Evolutionary conservation across 2,329 filamentous ascomycete genomes (phyloP), one percentile per base, ranked within the genome.

Genomic region (Orbilia javanica): DNA sequence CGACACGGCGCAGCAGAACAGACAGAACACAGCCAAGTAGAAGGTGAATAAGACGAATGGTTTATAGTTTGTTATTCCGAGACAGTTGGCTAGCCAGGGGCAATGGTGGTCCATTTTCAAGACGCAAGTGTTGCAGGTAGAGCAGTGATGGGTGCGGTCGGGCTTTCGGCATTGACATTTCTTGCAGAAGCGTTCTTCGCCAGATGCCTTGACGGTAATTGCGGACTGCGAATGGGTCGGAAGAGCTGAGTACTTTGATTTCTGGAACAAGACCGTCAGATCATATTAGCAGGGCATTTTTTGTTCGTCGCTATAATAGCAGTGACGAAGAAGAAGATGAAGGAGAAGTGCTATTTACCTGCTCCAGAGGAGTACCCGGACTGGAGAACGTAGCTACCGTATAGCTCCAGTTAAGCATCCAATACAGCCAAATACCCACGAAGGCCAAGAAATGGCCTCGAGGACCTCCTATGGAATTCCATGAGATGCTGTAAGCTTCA

Each of bases 51-150:
- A 88, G 66, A 99, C 84, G 83, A 99, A 99, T 0, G 94, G 88
- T 85, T 99, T 99, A 87, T 97, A 96, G 85, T 99, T 99, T 83
- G 90, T 90, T 80, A 99, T 86, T 20, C 96, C 96, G 76, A 99
- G 92, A 84, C 96, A 99, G 3, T 93, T 97, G 29, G 96, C 95
- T 62, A 99, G 88, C 96, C 96, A 99, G 15, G 96, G 96, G 84
- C 96, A 99, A 86, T 99, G 96, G 84, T 99, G 96, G 83, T 99
- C 96, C 96, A 99, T 99, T 87, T 99, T 99, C 84, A 99, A 87
- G 27, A 99, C 94, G 84, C 96, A 99, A 82, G 92, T 91, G 81
- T 91, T 90, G 85, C 96, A 99, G 3, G 94, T 96, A 10, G 93
- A 97, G 87, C 96, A 99, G 86, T 99, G 96, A 84, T 99, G 96